Base-by-base conservation (phyloP, 345 rosid genomes). In the Diplotaxis tenuifolia region DNA sequence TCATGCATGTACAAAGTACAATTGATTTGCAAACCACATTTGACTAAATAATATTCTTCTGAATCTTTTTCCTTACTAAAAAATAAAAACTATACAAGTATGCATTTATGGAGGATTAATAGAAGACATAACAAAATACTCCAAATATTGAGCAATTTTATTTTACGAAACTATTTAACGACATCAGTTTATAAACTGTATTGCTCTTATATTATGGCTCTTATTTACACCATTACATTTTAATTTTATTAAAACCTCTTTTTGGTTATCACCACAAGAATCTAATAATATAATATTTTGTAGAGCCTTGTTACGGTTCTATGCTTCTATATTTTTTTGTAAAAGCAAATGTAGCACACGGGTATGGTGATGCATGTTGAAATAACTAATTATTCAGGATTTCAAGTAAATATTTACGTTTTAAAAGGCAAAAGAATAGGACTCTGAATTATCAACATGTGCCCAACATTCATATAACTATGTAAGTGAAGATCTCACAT, bases 401-500 rank as follows among this genome's bases (percentile, higher is more conserved):
- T 25, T 57, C 18, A 7, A 1, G 36, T 21, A 61, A 60, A 29
- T 6, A 21, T 61, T n/a, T 50, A 49, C 27, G 14, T 61, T 31
- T 52, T 2, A 0, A 21, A 60, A 47, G 75, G 67, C 52, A 71
- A 61, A 32, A 31, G 34, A 52, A 50, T 50, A 53, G 5, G n/a
- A 62, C n/a, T 62, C 3, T 14, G 31, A 54, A 19, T 63, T 11
- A 54, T 38, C 53, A 40, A 14, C 47, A 64, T 64, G 70, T 64
- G 57, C 49, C 15, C 40, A 28, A 38, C 34, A 54, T 55, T 65
- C 14, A 34, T 40, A 40, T 66, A 47, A 22, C 53, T 47, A 9
- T 59, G 40, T 29, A 74, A 23, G 67, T 60, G 23, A 59, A 36
- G 78, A 12, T 58, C 36, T 74, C 73, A 67, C 78, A 74, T 74